Evolutionary conservation across 2,329 filamentous ascomycete genomes (phyloP).

Genomic region (Acrodontium crateriforme): DNA sequence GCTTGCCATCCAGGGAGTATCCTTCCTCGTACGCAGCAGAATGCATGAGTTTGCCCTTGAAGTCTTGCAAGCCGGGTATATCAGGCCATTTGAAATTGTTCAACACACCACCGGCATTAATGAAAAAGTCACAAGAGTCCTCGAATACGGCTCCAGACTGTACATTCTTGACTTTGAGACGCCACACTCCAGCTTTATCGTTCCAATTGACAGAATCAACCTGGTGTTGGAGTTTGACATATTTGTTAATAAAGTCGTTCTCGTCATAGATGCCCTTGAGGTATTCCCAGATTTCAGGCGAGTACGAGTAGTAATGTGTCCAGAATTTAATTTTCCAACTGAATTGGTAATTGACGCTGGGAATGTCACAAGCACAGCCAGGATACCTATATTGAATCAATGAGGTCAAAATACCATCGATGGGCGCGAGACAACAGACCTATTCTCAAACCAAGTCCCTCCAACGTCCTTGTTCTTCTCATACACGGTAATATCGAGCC

Average conservation of each 20-base stretch:
- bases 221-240: conserved; percentile 33
- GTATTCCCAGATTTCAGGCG: conserved; percentile 36
- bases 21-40: conserved; percentile 30
- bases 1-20: conserved; percentile 25
- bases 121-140: conserved; percentile 25
- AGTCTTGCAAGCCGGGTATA: conserved; percentile 28
- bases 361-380: conserved; percentile 34
- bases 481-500: conserved; percentile 26
- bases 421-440: conserved; percentile 18
- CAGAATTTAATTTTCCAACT: conserved; percentile 37
- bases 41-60: conserved; percentile 31
- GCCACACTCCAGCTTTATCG: conserved; percentile 26
- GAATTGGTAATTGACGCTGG: conserved; percentile 36
- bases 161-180: conserved; percentile 24
- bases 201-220: conserved; percentile 33
- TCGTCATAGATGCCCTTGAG: conserved; percentile 32
- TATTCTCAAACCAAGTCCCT: conserved; percentile 22
- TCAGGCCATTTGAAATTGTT: conserved; percentile 33
- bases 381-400: conserved; percentile 16
- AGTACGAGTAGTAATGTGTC: conserved; percentile 35
- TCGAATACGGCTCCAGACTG: conserved; percentile 20
- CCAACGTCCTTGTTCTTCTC: conserved; percentile 25
- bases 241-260: conserved; percentile 31
- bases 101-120: conserved; percentile 31
- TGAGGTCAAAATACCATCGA: background rate